Conservation (phyloP, 306 rosid species). For the Cotoneaster glaucophyllus region DNA sequence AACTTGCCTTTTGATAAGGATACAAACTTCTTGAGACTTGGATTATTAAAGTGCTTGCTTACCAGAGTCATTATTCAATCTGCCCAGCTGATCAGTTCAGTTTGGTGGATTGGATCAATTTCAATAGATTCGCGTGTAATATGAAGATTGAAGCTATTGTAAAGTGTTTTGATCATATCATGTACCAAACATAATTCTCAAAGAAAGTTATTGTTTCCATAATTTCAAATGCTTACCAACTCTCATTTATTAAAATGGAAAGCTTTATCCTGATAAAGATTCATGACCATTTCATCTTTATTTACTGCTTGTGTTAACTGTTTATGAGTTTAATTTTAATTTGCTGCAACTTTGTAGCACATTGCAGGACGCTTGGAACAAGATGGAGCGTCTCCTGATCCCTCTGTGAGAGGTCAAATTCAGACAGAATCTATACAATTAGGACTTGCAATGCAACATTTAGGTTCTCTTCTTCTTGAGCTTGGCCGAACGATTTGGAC, state of each 20-base stretch:
- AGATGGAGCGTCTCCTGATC: constrained; percentile 61
- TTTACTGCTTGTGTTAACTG: constrained; percentile 5
- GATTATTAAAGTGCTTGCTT: background rate
- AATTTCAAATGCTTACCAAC: background rate
- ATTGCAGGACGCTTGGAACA: constrained; percentile 84
- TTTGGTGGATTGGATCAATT: background rate
- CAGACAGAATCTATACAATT: constrained; percentile 69
- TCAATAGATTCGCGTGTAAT: background rate
- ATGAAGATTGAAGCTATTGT: background rate
- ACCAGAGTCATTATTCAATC: background rate
- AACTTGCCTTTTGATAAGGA: background rate
- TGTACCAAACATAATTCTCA: background rate
- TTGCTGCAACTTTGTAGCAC: constrained; percentile 64
- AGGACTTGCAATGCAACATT: constrained; percentile 82
- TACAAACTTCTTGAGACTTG: background rate
- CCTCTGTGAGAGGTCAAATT: constrained; percentile 54
- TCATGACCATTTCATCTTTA: background rate
- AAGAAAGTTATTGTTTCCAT: background rate
- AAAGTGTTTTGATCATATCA: background rate
- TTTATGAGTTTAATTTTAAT: constrained; percentile 28
- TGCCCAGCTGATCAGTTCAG: background rate
- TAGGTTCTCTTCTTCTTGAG: constrained; percentile 90
- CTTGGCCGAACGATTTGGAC: constrained; percentile 96
- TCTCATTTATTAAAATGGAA: background rate
- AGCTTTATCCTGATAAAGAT: background rate